Evolutionary conservation across 331 rosid genomes (phyloP), one percentile per base, ranked within the genome.

Genomic region (Phaseolus coccineus): DNA sequence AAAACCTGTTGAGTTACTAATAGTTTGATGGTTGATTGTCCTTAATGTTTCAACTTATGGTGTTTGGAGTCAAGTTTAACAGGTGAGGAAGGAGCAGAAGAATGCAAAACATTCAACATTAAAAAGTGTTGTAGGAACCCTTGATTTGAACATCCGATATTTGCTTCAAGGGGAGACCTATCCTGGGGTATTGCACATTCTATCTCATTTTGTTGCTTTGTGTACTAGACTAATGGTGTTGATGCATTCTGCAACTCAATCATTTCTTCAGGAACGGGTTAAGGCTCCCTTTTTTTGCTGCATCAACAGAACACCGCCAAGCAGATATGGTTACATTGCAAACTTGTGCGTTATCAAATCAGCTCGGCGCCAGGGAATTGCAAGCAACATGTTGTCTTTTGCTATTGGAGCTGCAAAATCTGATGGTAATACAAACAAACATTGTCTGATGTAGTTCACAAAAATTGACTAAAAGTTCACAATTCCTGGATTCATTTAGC

Each of bases 41-140:
- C 72, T 68, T 78, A 71, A 51, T 72, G 11, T 74, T 69, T 85
- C 74, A 33, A 81, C 80, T 82, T 71, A 81, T 48, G 71, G 79
- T 84, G 83, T 82, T 78, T 76, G 89, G 65, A 67, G 64, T 92
- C 57, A 82, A 86, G 85, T 84, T 73, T 87, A 71, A 87, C 91
- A 95, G 99, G 96, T 93, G 73, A 95, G 75, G 85, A 95, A 91
- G 91, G 92, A 89, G 81, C 76, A 80, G 66, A 89, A 81, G 87
- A 85, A 88, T 80, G 84, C 75, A 81, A 91, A 96, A 79, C 85
- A 86, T 44, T 82, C 90, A 0, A 75, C 90, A 64, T 30, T 96
- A 68, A 93, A 88, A 85, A 89, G 97, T 86, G 89, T 93, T 6
- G 94, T 93, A 62, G 99, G 97, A 86, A 96, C 98, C 53, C 98